Evolutionary conservation across 495 filamentous ascomycete genomes (phyloP).

Genomic region (Hypoxylon trugodes): DNA sequence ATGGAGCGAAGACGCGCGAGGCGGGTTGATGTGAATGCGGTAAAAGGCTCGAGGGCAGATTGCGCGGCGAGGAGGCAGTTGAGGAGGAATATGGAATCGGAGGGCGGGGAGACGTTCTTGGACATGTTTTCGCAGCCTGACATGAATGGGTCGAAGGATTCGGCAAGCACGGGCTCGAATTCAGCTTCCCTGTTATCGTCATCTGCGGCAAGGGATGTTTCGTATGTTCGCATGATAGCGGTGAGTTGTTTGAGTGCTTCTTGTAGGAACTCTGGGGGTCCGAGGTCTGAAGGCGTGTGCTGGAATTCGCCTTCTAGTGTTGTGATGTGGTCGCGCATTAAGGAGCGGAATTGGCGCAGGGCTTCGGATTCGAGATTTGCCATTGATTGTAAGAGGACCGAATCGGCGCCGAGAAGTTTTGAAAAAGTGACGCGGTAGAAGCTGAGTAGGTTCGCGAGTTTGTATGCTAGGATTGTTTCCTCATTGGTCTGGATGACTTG

Average conservation of each 20-base stretch:
- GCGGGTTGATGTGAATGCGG: conserved; percentile 61
- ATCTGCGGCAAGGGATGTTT: conserved; percentile 72
- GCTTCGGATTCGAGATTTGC: conserved; percentile 75
- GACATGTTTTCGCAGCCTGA: conserved; percentile 74
- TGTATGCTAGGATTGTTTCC: conserved; percentile 86
- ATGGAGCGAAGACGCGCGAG: conserved; percentile 55
- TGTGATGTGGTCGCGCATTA: conserved; percentile 80
- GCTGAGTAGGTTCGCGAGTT: conserved; percentile 82
- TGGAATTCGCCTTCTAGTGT: conserved; percentile 73
- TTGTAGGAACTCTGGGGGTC: conserved; percentile 82
- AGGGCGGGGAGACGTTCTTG: conserved; percentile 63
- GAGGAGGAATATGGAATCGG: conserved; percentile 76
- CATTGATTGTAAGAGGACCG: conserved; percentile 74
- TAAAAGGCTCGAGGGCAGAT: conserved; percentile 59
- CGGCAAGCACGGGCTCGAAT: conserved; percentile 82
- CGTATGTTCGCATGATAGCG: conserved; percentile 81
- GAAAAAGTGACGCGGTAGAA: conserved; percentile 91
- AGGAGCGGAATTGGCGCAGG: conserved; percentile 79
- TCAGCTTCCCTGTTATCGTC: conserved; percentile 65
- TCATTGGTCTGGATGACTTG: conserved; percentile 93
- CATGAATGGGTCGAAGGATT: conserved; percentile 88
- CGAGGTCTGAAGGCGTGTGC: conserved; percentile 72
- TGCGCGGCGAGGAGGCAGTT: conserved; percentile 77
- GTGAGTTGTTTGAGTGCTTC: conserved; percentile 80
- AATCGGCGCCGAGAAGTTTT: conserved; percentile 75